These are phyloP conservation scores for Tranzscheliella williamsii DNA, from an alignment of 1,284 basidiomycete species.

Conservation along the genomic window DNA sequence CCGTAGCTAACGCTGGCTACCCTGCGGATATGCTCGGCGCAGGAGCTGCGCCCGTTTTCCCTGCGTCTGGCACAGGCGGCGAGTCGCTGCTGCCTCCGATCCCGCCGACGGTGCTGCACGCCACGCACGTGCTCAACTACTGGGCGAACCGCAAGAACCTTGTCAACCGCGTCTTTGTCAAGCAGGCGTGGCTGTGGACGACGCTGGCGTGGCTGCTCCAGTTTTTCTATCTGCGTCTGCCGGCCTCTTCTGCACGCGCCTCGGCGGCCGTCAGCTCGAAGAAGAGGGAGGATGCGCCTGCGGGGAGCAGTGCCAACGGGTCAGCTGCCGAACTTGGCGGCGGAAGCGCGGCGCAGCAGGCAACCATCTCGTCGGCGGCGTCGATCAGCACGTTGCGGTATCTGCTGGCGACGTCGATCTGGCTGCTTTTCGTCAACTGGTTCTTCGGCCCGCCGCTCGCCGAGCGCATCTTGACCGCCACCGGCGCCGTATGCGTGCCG, in stretches of 20 bases:
- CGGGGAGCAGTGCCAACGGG: background rate
- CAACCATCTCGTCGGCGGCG: constrained; percentile 23
- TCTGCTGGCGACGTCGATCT: constrained; percentile 10
- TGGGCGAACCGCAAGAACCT: constrained; percentile 76
- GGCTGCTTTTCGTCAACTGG: constrained; percentile 69
- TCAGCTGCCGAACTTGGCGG: background rate
- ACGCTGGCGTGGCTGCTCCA: constrained; percentile 34
- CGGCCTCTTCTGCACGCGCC: constrained; percentile 62
- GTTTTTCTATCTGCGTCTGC: constrained; percentile 19
- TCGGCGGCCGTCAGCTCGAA: background rate
- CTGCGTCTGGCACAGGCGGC: constrained; percentile 7
- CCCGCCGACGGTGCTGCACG: constrained; percentile 63
- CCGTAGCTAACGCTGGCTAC: constrained; percentile 21
- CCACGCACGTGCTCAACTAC: constrained; percentile 27
- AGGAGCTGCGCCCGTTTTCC: constrained; percentile 64
- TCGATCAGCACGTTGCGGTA: constrained; percentile 34
- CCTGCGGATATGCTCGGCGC: no score
- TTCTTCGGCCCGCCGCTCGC: constrained; percentile 87
- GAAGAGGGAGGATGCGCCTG: background rate
- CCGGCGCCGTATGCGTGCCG: constrained; percentile 78
- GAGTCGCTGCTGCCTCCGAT: constrained; percentile 64
- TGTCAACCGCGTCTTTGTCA: constrained; percentile 85
- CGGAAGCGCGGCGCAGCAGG: background rate
- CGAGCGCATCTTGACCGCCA: constrained; percentile 73
- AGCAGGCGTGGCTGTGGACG: constrained; percentile 90